Conservation (phyloP, 352 stramenopile genomes). For the Phytopythium oedochilum region DNA sequence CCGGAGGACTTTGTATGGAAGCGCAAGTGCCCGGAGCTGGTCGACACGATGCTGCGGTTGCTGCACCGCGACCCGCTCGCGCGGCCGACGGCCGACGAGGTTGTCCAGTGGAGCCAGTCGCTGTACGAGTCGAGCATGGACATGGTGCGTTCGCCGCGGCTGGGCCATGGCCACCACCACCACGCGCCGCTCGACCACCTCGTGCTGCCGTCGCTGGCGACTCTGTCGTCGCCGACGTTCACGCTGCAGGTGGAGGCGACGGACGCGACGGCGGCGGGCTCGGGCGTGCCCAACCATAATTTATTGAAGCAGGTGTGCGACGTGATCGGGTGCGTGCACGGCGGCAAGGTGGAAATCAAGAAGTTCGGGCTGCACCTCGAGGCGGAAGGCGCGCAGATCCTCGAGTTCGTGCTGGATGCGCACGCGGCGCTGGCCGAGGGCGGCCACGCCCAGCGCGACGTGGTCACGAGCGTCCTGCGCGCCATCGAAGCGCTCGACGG, state of each 20-base stretch:
- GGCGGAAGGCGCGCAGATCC: conserved; percentile 60
- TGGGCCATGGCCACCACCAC: conserved; percentile 17
- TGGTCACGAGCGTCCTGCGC: conserved; percentile 27
- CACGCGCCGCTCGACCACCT: conserved; percentile 26
- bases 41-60: conserved; percentile 63
- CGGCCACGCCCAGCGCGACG: conserved; percentile 10
- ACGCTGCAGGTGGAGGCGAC: conserved; percentile 65
- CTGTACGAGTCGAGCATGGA: conserved; percentile 66
- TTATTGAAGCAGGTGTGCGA: conserved; percentile 85
- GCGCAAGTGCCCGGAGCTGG: conserved; percentile 55
- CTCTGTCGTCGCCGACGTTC: conserved; percentile 27
- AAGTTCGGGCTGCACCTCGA: conserved; percentile 77
- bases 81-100: conserved; percentile 54
- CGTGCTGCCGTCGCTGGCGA: background rate
- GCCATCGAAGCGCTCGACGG: conserved; percentile 39
- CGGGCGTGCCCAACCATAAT: conserved; percentile 74
- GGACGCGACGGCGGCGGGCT: conserved; percentile 27
- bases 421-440: conserved; percentile 19
- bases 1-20: conserved; percentile 42
- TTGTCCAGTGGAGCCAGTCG: conserved; percentile 77
- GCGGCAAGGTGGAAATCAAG: conserved; percentile 72
- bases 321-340: conserved; percentile 54
- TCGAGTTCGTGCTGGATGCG: conserved; percentile 72
- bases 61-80: conserved; percentile 44
- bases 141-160: conserved; percentile 39